phyloP scores from a whole-genome alignment of 805 yeast species.

The Candida incommunis region DNA sequence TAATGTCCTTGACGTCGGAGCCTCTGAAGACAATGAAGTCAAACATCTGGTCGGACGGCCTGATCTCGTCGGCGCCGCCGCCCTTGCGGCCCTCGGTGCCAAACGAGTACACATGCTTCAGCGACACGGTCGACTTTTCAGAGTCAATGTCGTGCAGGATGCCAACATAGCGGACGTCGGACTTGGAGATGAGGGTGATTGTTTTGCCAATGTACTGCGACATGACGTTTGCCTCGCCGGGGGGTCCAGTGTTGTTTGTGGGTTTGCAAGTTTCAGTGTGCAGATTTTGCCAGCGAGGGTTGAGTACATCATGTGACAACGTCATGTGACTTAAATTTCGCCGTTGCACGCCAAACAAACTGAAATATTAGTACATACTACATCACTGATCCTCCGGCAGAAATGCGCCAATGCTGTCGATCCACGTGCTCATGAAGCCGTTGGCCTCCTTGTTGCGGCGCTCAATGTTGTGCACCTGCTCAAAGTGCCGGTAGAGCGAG shows the following conservation, averaged over 20 bases:
- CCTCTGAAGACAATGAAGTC: constrained; percentile 80
- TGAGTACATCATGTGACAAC: too few species aligned
- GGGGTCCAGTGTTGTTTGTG: not conserved
- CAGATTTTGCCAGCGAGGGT: not conserved
- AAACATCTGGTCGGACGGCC: constrained; percentile 53
- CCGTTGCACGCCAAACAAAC: too few species aligned
- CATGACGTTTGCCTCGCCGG: constrained; percentile 31
- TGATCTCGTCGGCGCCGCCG: constrained; percentile 48
- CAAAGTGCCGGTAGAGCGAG: not conserved
- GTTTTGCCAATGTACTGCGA: constrained; percentile 88
- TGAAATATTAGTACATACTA: too few species aligned
- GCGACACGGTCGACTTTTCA: constrained; percentile 77
- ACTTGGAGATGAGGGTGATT: constrained; percentile 63
- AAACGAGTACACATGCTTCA: constrained; percentile 62
- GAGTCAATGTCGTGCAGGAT: constrained; percentile 77
- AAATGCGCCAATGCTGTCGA: not conserved
- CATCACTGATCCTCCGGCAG: not conserved
- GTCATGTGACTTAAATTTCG: too few species aligned
- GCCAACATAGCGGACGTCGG: constrained; percentile 81
- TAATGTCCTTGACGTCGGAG: constrained; percentile 74
- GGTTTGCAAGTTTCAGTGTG: not conserved
- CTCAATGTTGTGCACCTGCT: not conserved
- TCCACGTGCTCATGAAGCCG: not conserved
- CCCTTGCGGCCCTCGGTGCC: constrained; percentile 86
- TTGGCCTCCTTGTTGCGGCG: not conserved